Base-by-base conservation (phyloP, 169 alveolate genomes). In the Plasmodium inui region DNA sequence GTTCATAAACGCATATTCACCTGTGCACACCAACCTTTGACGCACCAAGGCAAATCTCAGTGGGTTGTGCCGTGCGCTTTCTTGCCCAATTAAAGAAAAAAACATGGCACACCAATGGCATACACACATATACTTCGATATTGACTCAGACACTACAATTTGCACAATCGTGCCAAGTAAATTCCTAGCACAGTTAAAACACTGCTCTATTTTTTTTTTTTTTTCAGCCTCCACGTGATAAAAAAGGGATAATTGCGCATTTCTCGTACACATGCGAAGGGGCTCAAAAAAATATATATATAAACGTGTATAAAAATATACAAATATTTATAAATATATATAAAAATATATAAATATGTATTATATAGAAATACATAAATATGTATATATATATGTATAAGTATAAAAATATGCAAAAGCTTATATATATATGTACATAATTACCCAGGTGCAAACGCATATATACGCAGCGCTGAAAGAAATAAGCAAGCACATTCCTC, bases 171-270 rank as follows among this genome's bases (percentile, higher is more conserved):
- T 79, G 30, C n/a, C 57, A 22, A 39, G 34, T 19, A 39, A 82
- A 82, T 53, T 82, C 53, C 57, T 82, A 82, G 34, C 46, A 82
- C 30, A 50, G 22, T 26, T 50, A 82, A 37, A 82, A 82, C 32
- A 50, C 12, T 50, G 53, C 67, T 32, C 76, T n/a, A 0, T n/a
- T 82, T 50, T 82, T 50, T 39, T 30, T 82, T 82, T 83, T 83
- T 30, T 61, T 39, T 10, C 44, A 46, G 26, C 28, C 7, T 81
- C 12, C 39, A 41, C 44, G 50, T 37, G 39, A 37, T 14, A 39
- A 30, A 70, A 70, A 70, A 28, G 74, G 37, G 72, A 34, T 83
- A 83, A 83, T 83, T 83, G 82, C 46, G 79, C 81, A 61, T 82
- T 44, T 30, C 57, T 22, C 26, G 39, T 71, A 83, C 92, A 83